Conservation (phyloP, 495 filamentous ascomycete genomes). For the Daldinia loculata region DNA sequence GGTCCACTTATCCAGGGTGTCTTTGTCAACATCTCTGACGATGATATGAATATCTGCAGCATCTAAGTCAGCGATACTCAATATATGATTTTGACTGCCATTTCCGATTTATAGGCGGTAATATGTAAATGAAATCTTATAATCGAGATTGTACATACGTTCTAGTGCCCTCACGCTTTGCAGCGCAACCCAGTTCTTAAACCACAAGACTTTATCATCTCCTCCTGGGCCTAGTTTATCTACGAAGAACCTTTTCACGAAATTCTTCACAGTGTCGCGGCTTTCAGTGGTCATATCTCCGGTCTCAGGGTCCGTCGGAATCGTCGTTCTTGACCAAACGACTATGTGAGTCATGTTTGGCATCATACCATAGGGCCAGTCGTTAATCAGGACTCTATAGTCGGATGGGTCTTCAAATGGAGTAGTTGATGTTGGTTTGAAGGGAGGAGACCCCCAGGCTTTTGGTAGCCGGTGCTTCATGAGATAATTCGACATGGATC, state of each 20-base stretch:
- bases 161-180: slow-evolving; percentile 87
- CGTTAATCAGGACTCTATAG: slow-evolving; percentile 81
- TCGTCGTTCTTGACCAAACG: slow-evolving; percentile 68
- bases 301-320: slow-evolving; percentile 62
- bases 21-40: slow-evolving; percentile 67
- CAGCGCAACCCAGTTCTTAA: slow-evolving; percentile 91
- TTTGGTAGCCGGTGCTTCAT: slow-evolving; percentile 71
- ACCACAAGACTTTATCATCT: slow-evolving; percentile 78
- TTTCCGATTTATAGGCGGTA: not conserved
- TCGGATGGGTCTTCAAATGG: slow-evolving; percentile 76
- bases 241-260: slow-evolving; percentile 73
- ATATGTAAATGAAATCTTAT: not conserved
- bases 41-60: slow-evolving; percentile 61
- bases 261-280: slow-evolving; percentile 67
- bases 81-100: not conserved
- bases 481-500: slow-evolving; percentile 79
- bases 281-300: slow-evolving; percentile 80
- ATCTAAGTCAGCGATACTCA: slow-evolving; percentile 22
- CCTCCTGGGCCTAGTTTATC: slow-evolving; percentile 60
- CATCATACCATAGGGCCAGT: slow-evolving; percentile 88
- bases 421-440: slow-evolving; percentile 58
- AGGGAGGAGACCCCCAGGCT: slow-evolving; percentile 68
- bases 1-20: slow-evolving; percentile 70
- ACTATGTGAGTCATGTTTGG: slow-evolving; percentile 77
- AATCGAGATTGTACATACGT: slow-evolving; percentile 46